Percentiles rank a stretch among this genome's conserved stretches.
Evolutionary conservation across 306 rosid species (phyloP).

Genomic region (Albizia julibrissin): DNA sequence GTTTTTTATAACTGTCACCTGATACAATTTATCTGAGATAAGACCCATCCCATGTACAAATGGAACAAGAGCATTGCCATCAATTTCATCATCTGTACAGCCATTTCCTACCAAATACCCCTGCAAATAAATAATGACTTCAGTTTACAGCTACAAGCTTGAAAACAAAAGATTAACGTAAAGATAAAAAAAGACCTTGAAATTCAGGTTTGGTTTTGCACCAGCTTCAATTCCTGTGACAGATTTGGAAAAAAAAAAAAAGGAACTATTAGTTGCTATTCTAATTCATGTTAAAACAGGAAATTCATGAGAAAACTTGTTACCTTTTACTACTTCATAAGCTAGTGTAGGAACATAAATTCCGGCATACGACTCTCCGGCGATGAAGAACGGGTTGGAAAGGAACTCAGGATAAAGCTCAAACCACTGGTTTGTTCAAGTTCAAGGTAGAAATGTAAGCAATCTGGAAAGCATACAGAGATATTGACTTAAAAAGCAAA

Average conservation of each 20-base stretch:
- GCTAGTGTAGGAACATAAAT: slow-evolving; percentile 89
- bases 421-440: slow-evolving; percentile 69
- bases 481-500: slow-evolving; percentile 10
- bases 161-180: slow-evolving; percentile 10
- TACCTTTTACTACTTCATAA: slow-evolving; percentile 72
- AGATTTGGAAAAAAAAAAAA: neutral
- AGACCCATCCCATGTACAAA: slow-evolving; percentile 97
- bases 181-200: slow-evolving; percentile 48
- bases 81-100: slow-evolving; percentile 63
- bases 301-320: slow-evolving; percentile 18
- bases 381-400: slow-evolving; percentile 70
- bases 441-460: slow-evolving; percentile 30
- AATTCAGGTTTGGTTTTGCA: slow-evolving; percentile 53
- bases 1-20: slow-evolving; percentile 48
- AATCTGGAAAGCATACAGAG: slow-evolving; percentile 19
- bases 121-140: slow-evolving; percentile 38
- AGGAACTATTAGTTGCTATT: neutral
- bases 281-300: neutral
- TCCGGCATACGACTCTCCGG: slow-evolving; percentile 96
- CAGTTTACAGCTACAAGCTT: slow-evolving; percentile 7
- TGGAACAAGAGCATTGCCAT: slow-evolving; percentile 92
- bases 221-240: slow-evolving; percentile 53
- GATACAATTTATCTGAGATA: slow-evolving; percentile 75
- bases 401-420: slow-evolving; percentile 71
- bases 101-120: slow-evolving; percentile 96